Evolutionary conservation across 2,329 filamentous ascomycete species (phyloP), one percentile per base, ranked within the genome.

Genomic region (Ilyonectria sp.): DNA sequence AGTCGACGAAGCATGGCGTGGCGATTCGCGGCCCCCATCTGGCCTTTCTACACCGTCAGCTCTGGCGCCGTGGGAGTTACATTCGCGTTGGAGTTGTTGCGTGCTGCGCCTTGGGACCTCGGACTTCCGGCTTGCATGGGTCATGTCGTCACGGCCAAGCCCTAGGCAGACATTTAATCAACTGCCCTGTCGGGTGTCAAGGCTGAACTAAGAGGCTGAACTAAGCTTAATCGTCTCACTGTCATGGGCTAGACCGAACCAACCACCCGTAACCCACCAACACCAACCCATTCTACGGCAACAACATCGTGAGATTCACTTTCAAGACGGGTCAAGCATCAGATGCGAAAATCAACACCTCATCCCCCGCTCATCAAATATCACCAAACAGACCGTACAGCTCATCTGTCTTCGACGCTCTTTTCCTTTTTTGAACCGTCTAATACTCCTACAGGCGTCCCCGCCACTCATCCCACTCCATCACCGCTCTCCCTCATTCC

Each of bases 401-500:
- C 29, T 21, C 33, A 26, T 56, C 54, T 54, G 35, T 35, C 43
- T 35, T 61, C 53, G 60, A 44, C 10, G 40, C 49, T 33, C 46
- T 47, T 62, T 66, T 62, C 53, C 58, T 65, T 69, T 65, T 64
- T 33, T 69, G 65, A 35, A 50, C 60, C 67, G 37, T 61, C 52
- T 67, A 53, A 53, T 63, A 62, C 23, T 33, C 50, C 65, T 60
- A 49, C 61, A 46, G 29, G 54, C 46, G 35, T 21, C 49, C 26
- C 33, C 5, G 17, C 29, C 10, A 19, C 17, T 13, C 31, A 3
- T n/a, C 47, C 35, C 26, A 23, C 35, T 55, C 5, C 49, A 54
- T 72, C 69, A 71, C 68, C 68, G 67, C 23, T 78, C 76, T 52
- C 75, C 74, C 65, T 79, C 82, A 57, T 78, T 82, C 77, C 81